Conservation (phyloP, 176 grass and related monocot genomes). For the Oryza nivara region DNA sequence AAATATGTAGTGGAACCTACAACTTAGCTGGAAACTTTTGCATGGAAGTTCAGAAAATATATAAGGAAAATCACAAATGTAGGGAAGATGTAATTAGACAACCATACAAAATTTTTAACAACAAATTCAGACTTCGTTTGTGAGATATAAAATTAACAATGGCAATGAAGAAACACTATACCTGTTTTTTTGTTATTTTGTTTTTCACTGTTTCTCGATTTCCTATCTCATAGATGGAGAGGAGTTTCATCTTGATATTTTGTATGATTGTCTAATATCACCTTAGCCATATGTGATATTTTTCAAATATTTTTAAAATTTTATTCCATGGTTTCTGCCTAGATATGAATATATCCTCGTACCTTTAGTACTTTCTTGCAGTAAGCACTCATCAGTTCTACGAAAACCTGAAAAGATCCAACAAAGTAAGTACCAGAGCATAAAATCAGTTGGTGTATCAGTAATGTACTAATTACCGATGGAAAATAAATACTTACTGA, state of each 20-base stretch:
- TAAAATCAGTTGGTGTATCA: not conserved
- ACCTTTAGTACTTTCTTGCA: constrained; percentile 93
- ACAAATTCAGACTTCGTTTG: not conserved
- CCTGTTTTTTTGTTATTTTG: not conserved
- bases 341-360: not conserved
- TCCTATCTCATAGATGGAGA: not conserved
- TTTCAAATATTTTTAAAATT: not conserved
- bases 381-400: constrained; percentile 73
- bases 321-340: not conserved
- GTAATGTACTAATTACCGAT: not conserved
- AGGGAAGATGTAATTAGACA: not conserved
- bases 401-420: constrained; percentile 54
- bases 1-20: too few species aligned
- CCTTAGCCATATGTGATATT: not conserved
- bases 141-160: not conserved
- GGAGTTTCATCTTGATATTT: not conserved
- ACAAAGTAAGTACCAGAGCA: not conserved
- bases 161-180: not conserved
- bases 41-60: not conserved
- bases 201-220: not conserved
- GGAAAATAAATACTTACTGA: not conserved
- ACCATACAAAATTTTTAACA: not conserved
- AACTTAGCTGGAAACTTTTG: not conserved
- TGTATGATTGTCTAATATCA: not conserved
- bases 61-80: not conserved